Percentiles rank a stretch among this genome's conserved stretches.
Conservation (phyloP, 441 rosid species). For the Aquilaria agallochum region DNA sequence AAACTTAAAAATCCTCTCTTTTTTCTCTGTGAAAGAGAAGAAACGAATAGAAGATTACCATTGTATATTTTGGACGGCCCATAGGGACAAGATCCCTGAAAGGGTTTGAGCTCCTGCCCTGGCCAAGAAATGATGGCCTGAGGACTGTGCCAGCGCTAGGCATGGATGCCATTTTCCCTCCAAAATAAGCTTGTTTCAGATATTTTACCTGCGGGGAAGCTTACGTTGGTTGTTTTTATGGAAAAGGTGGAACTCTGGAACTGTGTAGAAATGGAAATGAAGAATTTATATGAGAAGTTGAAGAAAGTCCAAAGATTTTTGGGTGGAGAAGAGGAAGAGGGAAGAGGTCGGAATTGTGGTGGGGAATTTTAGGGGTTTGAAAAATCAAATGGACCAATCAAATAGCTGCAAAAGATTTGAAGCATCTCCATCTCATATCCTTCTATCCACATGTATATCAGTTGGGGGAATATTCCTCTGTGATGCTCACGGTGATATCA, state of each 20-base stretch:
- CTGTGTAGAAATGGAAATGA: constrained; percentile 9
- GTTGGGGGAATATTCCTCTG: neutral
- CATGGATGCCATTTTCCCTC: constrained; percentile 46
- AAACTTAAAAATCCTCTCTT: too few relatives aligned
- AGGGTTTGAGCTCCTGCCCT: constrained; percentile 50
- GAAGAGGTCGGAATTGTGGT: constrained; percentile 22
- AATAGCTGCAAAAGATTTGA: constrained; percentile 51
- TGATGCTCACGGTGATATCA: neutral
- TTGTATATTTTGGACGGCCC: constrained; percentile 63
- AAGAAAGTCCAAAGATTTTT: constrained; percentile 18
- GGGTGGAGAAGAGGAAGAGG: constrained; percentile 34
- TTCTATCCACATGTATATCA: constrained; percentile 52
- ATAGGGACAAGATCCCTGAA: constrained; percentile 61
- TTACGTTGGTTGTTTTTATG: constrained; percentile 10
- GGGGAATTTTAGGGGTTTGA: constrained; percentile 30
- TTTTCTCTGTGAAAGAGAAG: neutral
- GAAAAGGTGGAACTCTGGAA: constrained; percentile 12
- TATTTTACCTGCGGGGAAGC: too few relatives aligned
- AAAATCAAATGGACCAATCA: constrained; percentile 52
- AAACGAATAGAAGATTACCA: constrained; percentile 35
- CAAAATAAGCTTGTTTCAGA: neutral
- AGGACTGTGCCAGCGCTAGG: constrained; percentile 52
- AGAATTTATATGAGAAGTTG: constrained; percentile 7
- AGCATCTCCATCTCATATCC: constrained; percentile 52
- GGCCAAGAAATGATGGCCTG: constrained; percentile 64